A percentile compares a stretch with the other conserved stretches of the same genome.
These are phyloP conservation scores for Penicillium sp. DNA, from an alignment of 2,329 filamentous ascomycete species.

Conservation along the genomic window DNA sequence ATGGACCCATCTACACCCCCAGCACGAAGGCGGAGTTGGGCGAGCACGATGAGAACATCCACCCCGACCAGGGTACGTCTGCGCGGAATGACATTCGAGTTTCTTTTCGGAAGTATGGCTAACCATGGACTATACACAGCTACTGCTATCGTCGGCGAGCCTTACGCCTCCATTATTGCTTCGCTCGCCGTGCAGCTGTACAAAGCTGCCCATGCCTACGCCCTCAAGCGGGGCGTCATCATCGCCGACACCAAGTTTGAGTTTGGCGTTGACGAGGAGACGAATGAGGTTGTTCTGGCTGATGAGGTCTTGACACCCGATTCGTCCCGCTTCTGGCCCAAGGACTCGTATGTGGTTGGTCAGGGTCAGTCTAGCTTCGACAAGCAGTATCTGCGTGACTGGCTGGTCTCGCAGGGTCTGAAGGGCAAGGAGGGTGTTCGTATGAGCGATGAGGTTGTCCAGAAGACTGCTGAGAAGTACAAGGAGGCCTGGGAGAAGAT, in stretches of 20 bases:
- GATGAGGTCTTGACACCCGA: conserved; percentile 89
- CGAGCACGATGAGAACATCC: conserved; percentile 84
- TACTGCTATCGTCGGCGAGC: conserved; percentile 66
- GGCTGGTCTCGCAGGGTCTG: conserved; percentile 73
- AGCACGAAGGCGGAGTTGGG: conserved; percentile 84
- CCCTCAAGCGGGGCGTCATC: conserved; percentile 68
- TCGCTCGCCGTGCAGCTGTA: conserved; percentile 70
- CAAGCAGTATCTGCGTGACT: conserved; percentile 84
- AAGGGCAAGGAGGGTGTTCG: conserved; percentile 75
- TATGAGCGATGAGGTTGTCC: conserved; percentile 74
- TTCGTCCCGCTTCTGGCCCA: conserved; percentile 85
- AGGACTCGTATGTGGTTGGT: conserved; percentile 73
- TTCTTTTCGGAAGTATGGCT: conserved; percentile 7
- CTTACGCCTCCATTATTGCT: conserved; percentile 69
- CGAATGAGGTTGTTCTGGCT: conserved; percentile 73
- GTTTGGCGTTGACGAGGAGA: conserved; percentile 71
- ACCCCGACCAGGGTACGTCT: conserved; percentile 65
- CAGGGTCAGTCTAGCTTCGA: conserved; percentile 83
- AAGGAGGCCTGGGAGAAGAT: conserved; percentile 74
- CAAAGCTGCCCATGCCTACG: conserved; percentile 54
- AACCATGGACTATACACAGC: conserved; percentile 43
- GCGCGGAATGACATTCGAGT: not conserved
- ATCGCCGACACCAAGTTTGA: conserved; percentile 81
- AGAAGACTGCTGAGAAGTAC: conserved; percentile 74
- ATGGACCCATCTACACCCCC: conserved; percentile 75